Evolutionary conservation across 257 asterid species (phyloP).

Genomic region (Eustoma russellianum): DNA sequence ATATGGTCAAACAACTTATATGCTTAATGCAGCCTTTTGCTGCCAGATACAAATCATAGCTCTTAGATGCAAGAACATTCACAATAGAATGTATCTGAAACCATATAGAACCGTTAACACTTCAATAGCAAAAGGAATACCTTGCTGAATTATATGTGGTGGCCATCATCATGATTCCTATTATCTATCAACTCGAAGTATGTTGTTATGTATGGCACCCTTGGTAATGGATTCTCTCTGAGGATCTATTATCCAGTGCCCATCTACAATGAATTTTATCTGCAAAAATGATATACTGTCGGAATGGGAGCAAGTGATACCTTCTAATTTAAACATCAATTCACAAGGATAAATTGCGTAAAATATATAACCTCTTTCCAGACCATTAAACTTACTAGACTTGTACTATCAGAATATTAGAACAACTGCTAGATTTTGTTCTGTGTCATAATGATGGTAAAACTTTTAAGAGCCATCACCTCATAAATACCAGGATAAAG

Average conservation of each 20-base stretch:
- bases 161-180: background rate
- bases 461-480: constrained; percentile 24
- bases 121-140: too few relatives aligned
- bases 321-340: too few relatives aligned
- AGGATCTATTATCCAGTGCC: constrained; percentile 69
- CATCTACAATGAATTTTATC: constrained; percentile 83
- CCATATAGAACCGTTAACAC: too few relatives aligned
- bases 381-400: too few relatives aligned
- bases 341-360: too few relatives aligned
- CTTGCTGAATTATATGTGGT: too few relatives aligned
- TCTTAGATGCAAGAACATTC: too few relatives aligned
- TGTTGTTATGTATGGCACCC: constrained; percentile 56
- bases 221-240: constrained; percentile 43
- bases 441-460: background rate
- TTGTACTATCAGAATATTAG: background rate
- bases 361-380: too few relatives aligned
- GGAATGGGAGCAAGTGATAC: background rate
- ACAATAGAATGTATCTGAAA: too few relatives aligned
- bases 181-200: constrained; percentile 72
- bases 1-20: too few relatives aligned
- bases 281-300: constrained; percentile 15
- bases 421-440: background rate
- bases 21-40: too few relatives aligned
- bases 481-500: constrained; percentile 94
- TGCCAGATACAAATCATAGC: too few relatives aligned